These are phyloP conservation scores for Epichloe aotearoae DNA, from an alignment of 2,329 filamentous ascomycete species.

Conservation along the genomic window DNA sequence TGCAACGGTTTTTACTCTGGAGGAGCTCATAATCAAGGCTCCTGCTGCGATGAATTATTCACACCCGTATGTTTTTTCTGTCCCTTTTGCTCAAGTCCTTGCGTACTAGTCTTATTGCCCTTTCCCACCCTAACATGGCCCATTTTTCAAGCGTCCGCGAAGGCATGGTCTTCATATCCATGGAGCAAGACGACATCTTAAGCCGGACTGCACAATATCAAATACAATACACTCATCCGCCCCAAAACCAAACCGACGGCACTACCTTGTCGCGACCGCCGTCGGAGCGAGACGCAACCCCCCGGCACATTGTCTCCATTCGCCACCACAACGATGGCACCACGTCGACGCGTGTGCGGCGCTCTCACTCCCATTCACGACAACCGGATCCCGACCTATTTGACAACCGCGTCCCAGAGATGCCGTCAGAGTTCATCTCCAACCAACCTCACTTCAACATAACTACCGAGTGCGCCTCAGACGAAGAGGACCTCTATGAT, in stretches of 20 bases:
- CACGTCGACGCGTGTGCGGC: conserved; percentile 12
- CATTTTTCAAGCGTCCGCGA: conserved; percentile 55
- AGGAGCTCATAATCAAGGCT: conserved; percentile 78
- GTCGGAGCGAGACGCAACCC: conserved; percentile 11
- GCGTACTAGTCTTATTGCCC: not conserved
- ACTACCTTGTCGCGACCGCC: conserved; percentile 4
- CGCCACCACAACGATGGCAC: conserved; percentile 39
- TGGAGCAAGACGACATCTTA: conserved; percentile 67
- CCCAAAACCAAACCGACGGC: conserved; percentile 4
- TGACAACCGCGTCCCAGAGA: conserved; percentile 36
- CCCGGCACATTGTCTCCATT: conserved; percentile 33
- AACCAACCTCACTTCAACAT: conserved; percentile 37
- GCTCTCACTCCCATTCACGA: conserved; percentile 16
- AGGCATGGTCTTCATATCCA: conserved; percentile 83
- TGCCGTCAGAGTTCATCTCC: conserved; percentile 40
- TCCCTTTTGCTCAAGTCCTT: not conserved
- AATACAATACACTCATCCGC: conserved; percentile 44
- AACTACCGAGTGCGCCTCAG: conserved; percentile 47
- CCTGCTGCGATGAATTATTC: conserved; percentile 65
- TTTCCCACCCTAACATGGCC: not conserved
- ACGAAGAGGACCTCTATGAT: conserved; percentile 32
- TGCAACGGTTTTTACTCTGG: conserved; percentile 66
- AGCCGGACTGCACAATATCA: conserved; percentile 62
- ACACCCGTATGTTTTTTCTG: conserved; percentile 54
- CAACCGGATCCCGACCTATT: conserved; percentile 26